A percentile compares a stretch with the other conserved stretches of the same genome.
phyloP scores from a whole-genome alignment of 2,329 filamentous ascomycete genomes.

The Cercospora janseana region DNA sequence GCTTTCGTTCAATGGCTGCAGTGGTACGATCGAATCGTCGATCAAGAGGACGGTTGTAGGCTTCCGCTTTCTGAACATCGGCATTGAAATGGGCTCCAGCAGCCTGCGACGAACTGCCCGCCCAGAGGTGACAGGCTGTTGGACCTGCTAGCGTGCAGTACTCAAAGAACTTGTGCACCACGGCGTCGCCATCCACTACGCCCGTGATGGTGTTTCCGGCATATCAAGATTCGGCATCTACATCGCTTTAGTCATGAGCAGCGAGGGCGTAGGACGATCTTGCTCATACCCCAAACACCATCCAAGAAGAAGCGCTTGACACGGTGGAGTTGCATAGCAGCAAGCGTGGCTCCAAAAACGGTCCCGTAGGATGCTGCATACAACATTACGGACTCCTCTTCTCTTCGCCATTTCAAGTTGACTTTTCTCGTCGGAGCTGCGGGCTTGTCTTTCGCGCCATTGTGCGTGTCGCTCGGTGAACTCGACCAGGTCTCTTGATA shows the following conservation, averaged over 20 bases:
- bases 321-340: conserved; percentile 39
- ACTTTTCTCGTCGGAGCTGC: not conserved
- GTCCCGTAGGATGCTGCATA: conserved; percentile 48
- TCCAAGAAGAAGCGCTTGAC: conserved; percentile 43
- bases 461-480: conserved; percentile 45
- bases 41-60: too few species aligned
- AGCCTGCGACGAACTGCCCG: not conserved
- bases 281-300: conserved; percentile 32
- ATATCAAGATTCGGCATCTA: conserved; percentile 35
- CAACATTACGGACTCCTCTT: conserved; percentile 39
- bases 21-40: too few species aligned
- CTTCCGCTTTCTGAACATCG: not conserved
- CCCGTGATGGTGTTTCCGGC: not conserved
- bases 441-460: conserved; percentile 29
- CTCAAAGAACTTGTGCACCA: conserved; percentile 3
- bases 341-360: conserved; percentile 39
- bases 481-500: conserved; percentile 52
- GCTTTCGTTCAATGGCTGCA: too few species aligned
- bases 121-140: not conserved
- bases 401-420: not conserved
- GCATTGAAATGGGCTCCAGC: not conserved
- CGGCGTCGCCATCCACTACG: conserved; percentile 4
- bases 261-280: conserved; percentile 10
- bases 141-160: conserved; percentile 9
- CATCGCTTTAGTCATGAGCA: conserved; percentile 48